A percentile compares a stretch with the other conserved stretches of the same genome.
phyloP scores from a whole-genome alignment of 2,329 filamentous ascomycete species.

The Pseudofabraea citricarpa region DNA sequence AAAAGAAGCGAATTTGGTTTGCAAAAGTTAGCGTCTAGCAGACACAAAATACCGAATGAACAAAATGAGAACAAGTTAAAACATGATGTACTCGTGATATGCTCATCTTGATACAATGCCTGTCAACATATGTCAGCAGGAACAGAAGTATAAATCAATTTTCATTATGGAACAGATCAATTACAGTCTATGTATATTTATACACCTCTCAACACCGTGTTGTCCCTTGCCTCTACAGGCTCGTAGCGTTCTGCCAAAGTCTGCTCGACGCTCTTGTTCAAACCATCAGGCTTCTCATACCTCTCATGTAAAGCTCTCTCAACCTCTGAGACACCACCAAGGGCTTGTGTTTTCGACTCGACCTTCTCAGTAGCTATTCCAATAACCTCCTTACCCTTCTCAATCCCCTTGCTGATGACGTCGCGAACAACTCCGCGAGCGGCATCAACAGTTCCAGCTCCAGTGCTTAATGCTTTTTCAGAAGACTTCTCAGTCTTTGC shows the following conservation, averaged over 20 bases:
- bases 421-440: conserved; percentile 32
- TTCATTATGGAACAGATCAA: neutral
- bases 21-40: too few relatives aligned
- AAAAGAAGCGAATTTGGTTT: too few relatives aligned
- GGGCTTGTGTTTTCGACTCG: conserved; percentile 33
- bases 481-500: conserved; percentile 6
- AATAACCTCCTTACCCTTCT: conserved; percentile 31
- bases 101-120: too few relatives aligned
- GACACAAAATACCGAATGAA: too few relatives aligned
- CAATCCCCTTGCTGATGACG: conserved; percentile 27
- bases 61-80: too few relatives aligned
- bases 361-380: conserved; percentile 33
- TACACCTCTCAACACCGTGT: conserved; percentile 30
- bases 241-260: conserved; percentile 50
- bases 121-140: too few relatives aligned
- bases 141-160: too few relatives aligned
- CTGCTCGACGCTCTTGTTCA: conserved; percentile 47
- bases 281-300: conserved; percentile 37
- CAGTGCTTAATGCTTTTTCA: conserved; percentile 24
- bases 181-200: conserved; percentile 16
- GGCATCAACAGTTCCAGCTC: conserved; percentile 32
- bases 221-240: conserved; percentile 34
- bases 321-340: conserved; percentile 16
- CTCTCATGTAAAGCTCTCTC: conserved; percentile 49
- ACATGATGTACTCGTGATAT: too few relatives aligned